phyloP scores from a whole-genome alignment of 75 land plant species.

The Cryptomeria japonica region DNA sequence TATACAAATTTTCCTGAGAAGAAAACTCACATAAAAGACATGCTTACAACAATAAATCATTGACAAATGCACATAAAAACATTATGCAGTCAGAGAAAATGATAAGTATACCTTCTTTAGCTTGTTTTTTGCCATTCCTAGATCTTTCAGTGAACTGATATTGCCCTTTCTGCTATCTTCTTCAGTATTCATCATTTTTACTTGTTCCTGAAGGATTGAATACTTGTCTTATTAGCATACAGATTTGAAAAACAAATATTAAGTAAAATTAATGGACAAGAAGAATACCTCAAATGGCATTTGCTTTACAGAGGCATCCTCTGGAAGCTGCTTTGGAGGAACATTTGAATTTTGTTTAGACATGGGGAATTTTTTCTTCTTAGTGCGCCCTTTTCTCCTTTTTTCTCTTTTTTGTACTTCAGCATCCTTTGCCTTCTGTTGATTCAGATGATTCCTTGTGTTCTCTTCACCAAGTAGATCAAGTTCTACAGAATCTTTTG shows the following conservation, averaged over 20 bases:
- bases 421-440: conserved; percentile 23
- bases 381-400: conserved; percentile 38
- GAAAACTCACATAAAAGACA: background rate
- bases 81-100: background rate
- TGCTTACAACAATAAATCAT: background rate
- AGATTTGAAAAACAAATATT: background rate
- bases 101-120: conserved; percentile 5
- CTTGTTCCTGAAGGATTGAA: background rate
- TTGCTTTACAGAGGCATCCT: conserved; percentile 4
- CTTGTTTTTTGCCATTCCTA: background rate
- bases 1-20: conserved; percentile 4
- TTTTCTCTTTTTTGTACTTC: conserved; percentile 37
- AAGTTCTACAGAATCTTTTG: conserved; percentile 58
- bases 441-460: conserved; percentile 14
- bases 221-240: background rate
- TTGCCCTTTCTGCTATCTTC: background rate
- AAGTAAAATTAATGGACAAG: conserved; percentile 1
- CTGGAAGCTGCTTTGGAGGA: background rate
- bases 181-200: background rate
- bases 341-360: background rate
- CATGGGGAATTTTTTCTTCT: conserved; percentile 13
- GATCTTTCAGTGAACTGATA: background rate
- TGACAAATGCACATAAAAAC: conserved; percentile 7
- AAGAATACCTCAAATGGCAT: conserved; percentile 9
- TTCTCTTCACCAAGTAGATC: conserved; percentile 70